phyloP scores from a whole-genome alignment of 768 basidiomycete species.

The Tricholoma saponaceum region DNA sequence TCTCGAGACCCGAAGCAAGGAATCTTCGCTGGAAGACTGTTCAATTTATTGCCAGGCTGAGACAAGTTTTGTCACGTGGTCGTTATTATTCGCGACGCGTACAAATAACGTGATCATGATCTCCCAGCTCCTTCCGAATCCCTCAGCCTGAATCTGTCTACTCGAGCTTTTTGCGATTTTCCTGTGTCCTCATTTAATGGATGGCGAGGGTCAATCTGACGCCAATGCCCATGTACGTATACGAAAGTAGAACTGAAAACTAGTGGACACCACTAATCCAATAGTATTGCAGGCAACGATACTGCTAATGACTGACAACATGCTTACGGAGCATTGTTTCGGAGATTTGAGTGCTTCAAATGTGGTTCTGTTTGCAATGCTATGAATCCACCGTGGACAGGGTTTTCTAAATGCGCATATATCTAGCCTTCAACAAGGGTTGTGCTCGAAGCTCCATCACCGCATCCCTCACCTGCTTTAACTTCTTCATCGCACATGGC shows the following conservation, averaged over 20 bases:
- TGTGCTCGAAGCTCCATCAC: constrained; percentile 13
- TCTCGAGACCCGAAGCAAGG: too few species aligned
- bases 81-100: not conserved
- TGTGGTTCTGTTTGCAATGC: constrained; percentile 5
- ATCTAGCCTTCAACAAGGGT: not conserved
- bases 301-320: not conserved
- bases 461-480: constrained; percentile 5
- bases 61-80: not conserved
- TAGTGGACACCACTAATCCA: too few species aligned
- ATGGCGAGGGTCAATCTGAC: not conserved
- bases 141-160: not conserved
- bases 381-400: not conserved
- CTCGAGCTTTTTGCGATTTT: not conserved
- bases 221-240: not conserved
- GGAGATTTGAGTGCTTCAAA: constrained; percentile 20
- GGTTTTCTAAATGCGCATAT: constrained; percentile 6
- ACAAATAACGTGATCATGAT: not conserved
- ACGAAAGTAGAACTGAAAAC: not conserved
- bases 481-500: too few species aligned
- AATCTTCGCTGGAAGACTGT: too few species aligned
- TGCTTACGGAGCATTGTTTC: constrained; percentile 20
- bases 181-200: not conserved
- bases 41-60: too few species aligned
- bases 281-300: not conserved
- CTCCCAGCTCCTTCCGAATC: too few species aligned